Base-by-base conservation (phyloP, 306 rosid genomes). In the Erythrophleum fordii region DNA sequence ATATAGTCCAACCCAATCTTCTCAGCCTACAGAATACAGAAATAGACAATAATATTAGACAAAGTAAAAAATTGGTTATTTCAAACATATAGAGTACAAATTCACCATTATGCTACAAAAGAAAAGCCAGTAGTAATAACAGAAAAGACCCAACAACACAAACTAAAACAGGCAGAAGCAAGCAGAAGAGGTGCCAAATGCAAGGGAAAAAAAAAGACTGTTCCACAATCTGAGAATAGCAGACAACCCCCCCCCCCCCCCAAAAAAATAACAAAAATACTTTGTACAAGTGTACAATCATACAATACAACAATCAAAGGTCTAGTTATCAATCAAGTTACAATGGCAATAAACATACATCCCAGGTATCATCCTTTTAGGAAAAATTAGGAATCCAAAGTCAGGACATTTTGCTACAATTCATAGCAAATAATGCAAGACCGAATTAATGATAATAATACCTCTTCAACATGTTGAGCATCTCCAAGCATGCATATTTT, bases 401-500 rank as follows among this genome's bases (percentile, higher is more conserved):
- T 26, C 17, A 16, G 29, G 59, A 18, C 20, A 22, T 67, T 11
- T 11, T 13, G 55, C 28, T 46, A 44, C 1, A 42, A 1, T 37
- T 12, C 11, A 22, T 2, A 5, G 8, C 28, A 49, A 49, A 31
- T 29, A 51, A 37, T 3, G 18, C 22, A 26, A n/a, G 13, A 76
- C 59, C 59, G 45, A 37, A 44, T 1, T 5, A 13, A 29, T n/a
- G 18, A 28, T 45, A 34, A 46, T 0, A 25, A 66, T 85, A 93
- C 97, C 97, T 93, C 97, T 72, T 93, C 97, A 60, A 93, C 97
- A 59, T 93, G 97, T 59, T 88, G 94, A 39, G 97, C 97, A 86
- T 93, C 97, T 25, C 97, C 97, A 69, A 93, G 97, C 97, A 93
- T 93, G 82, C 97, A 93, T 10, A 93, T 84, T 62, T 88, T 93